These are phyloP conservation scores for Chloridella minuta DNA, from an alignment of 352 stramenopile genomes.

Conservation along the genomic window DNA sequence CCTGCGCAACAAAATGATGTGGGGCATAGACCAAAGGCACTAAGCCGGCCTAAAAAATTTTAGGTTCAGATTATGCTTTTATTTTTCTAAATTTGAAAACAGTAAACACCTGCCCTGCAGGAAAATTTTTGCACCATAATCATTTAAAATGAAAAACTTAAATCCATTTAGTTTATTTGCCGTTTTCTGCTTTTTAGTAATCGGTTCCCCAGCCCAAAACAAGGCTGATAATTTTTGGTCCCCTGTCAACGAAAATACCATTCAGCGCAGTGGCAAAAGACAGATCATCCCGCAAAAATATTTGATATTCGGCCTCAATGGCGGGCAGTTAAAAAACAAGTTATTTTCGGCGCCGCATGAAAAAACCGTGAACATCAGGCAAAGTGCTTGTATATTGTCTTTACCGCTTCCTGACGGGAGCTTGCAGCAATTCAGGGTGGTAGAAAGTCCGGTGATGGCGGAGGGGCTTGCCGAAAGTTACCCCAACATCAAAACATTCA, in stretches of 20 bases:
- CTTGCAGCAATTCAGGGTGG: neutral
- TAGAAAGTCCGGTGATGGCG: neutral
- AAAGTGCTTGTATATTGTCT: neutral
- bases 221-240: too few relatives aligned
- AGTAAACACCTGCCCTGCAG: too few relatives aligned
- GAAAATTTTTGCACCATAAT: too few relatives aligned
- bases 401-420: neutral
- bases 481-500: neutral
- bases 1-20: neutral
- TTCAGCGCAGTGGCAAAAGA: neutral
- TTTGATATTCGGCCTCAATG: neutral
- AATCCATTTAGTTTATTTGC: too few relatives aligned
- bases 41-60: too few relatives aligned
- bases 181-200: too few relatives aligned
- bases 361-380: neutral
- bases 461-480: neutral
- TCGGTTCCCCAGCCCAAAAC: too few relatives aligned
- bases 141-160: too few relatives aligned
- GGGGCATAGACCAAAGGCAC: neutral
- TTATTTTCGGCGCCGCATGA: neutral
- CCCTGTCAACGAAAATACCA: neutral
- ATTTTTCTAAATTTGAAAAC: too few relatives aligned
- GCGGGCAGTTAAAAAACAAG: neutral
- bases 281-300: neutral
- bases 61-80: too few relatives aligned